Evolutionary conservation across 2,329 filamentous ascomycete genomes (phyloP).

Genomic region (Exophiala alcalophila): DNA sequence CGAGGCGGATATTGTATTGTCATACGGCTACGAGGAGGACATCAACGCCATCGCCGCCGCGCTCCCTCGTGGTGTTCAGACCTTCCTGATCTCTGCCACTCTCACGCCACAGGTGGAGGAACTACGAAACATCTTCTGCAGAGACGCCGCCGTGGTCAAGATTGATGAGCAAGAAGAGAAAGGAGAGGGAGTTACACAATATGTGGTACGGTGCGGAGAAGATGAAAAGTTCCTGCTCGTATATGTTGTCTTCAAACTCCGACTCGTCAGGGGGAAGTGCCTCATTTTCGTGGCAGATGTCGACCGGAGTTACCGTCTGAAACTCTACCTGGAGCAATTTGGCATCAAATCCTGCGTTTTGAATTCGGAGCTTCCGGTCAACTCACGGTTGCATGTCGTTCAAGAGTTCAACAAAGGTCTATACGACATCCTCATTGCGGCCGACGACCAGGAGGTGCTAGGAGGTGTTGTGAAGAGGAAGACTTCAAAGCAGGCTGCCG

Average conservation of each 20-base stretch:
- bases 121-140: slow-evolving; percentile 80
- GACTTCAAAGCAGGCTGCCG: slow-evolving; percentile 29
- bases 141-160: slow-evolving; percentile 74
- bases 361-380: slow-evolving; percentile 91
- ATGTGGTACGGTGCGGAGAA: slow-evolving; percentile 84
- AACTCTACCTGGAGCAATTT: slow-evolving; percentile 95
- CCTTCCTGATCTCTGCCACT: slow-evolving; percentile 90
- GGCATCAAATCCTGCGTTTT: slow-evolving; percentile 89
- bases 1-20: slow-evolving; percentile 89
- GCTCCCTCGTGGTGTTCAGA: slow-evolving; percentile 82
- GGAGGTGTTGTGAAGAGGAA: slow-evolving; percentile 47
- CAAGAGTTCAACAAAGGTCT: slow-evolving; percentile 96
- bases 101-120: slow-evolving; percentile 83
- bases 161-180: slow-evolving; percentile 79
- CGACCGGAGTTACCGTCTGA: slow-evolving; percentile 85
- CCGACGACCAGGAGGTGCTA: slow-evolving; percentile 83
- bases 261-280: slow-evolving; percentile 89
- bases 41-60: slow-evolving; percentile 73
- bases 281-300: slow-evolving; percentile 82
- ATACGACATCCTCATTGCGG: slow-evolving; percentile 97
- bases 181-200: slow-evolving; percentile 76
- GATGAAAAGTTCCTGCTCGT: slow-evolving; percentile 93
- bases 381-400: slow-evolving; percentile 88
- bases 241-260: slow-evolving; percentile 93
- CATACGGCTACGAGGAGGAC: slow-evolving; percentile 91